Evolutionary conservation across 106 monocot species (phyloP).

Genomic region (Dioscorea zingiberensis): DNA sequence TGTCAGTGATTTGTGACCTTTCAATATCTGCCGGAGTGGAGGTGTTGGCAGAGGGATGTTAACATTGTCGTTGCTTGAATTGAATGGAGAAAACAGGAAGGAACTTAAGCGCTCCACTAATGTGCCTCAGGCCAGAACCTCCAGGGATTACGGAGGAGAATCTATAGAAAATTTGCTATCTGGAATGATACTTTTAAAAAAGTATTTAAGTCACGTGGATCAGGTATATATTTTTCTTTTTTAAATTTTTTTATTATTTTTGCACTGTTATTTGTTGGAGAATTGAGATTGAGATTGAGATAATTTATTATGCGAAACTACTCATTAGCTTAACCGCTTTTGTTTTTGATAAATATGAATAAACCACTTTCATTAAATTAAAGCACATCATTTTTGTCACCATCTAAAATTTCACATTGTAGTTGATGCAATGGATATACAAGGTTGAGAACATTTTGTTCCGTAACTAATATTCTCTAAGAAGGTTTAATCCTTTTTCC

Average conservation of each 20-base stretch:
- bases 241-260: no score
- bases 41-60: constrained; percentile 4
- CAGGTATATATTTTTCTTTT: constrained; percentile 29
- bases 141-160: no score
- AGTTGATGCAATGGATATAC: no score
- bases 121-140: constrained; percentile 6
- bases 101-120: neutral
- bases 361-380: no score
- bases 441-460: no score
- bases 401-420: no score
- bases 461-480: neutral
- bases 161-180: constrained; percentile 27
- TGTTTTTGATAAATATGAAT: no score
- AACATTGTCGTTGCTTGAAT: constrained; percentile 19
- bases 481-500: no score
- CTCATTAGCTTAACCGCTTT: no score
- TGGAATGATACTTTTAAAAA: constrained; percentile 61
- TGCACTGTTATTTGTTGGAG: neutral
- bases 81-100: constrained; percentile 37
- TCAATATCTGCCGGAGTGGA: constrained; percentile 33
- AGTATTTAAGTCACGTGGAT: constrained; percentile 22
- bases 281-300: neutral
- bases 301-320: neutral
- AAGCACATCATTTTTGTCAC: no score
- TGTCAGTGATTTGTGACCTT: constrained; percentile 9